phyloP scores from a whole-genome alignment of 495 filamentous ascomycete species.

The Bacidia rubella region DNA sequence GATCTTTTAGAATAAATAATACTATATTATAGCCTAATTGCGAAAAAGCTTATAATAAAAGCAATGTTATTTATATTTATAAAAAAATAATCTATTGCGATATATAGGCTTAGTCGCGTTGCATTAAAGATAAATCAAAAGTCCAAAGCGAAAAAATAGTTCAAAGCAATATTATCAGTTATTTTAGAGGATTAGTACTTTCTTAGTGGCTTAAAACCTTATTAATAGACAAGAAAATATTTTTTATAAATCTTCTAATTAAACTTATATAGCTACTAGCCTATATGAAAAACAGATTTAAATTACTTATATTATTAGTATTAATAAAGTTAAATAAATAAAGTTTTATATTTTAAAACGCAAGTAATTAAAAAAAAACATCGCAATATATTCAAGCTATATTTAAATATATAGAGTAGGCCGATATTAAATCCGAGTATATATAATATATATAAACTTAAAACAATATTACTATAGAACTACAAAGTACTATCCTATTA shows the following conservation, averaged over 20 bases:
- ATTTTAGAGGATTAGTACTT: neutral
- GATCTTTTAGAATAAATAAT: neutral
- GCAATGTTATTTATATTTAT: neutral
- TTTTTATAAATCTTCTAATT: neutral
- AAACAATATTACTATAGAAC: neutral
- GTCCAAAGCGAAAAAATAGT: neutral
- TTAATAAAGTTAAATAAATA: neutral
- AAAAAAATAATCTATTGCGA: neutral
- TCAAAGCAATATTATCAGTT: neutral
- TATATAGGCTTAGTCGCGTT: neutral
- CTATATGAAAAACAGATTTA: neutral
- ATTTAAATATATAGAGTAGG: neutral
- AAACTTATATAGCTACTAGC: neutral
- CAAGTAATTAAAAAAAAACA: neutral
- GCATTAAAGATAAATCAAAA: neutral
- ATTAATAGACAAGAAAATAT: neutral
- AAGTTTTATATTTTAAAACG: neutral
- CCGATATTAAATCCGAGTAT: neutral
- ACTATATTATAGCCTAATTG: neutral
- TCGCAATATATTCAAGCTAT: neutral
- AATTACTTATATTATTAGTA: slow-evolving; percentile 5
- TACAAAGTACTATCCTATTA: neutral
- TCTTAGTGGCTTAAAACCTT: neutral
- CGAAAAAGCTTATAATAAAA: neutral
- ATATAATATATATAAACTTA: neutral